These are phyloP conservation scores for Epichloe glyceriae DNA, from an alignment of 2,329 filamentous ascomycete genomes.

Conservation along the genomic window DNA sequence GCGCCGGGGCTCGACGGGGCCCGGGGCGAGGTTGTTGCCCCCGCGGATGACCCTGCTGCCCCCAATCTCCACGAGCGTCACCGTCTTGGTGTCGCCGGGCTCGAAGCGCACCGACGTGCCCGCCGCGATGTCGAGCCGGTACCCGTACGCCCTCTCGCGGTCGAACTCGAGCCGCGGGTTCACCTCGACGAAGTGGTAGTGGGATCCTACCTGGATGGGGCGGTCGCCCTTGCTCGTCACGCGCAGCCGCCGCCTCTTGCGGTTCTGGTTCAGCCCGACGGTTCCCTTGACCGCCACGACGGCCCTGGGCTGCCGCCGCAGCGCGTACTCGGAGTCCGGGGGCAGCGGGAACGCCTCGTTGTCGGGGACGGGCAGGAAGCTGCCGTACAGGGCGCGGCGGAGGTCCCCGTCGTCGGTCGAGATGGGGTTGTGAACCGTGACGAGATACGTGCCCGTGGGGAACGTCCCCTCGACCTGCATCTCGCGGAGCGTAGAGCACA, in stretches of 20 bases:
- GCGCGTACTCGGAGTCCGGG: slow-evolving; percentile 51
- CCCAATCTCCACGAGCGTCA: slow-evolving; percentile 78
- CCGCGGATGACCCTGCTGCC: slow-evolving; percentile 70
- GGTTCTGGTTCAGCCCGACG: slow-evolving; percentile 59
- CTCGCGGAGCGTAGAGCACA: slow-evolving; percentile 65
- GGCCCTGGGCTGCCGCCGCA: slow-evolving; percentile 62
- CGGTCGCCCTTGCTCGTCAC: slow-evolving; percentile 82
- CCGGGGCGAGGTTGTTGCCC: slow-evolving; percentile 68
- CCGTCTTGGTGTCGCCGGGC: slow-evolving; percentile 82
- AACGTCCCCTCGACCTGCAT: slow-evolving; percentile 95
- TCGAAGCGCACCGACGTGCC: slow-evolving; percentile 91
- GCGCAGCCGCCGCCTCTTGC: slow-evolving; percentile 58
- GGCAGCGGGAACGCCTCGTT: slow-evolving; percentile 54
- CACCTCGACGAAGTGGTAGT: slow-evolving; percentile 94
- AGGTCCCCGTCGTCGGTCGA: slow-evolving; percentile 76
- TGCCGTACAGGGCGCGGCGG: slow-evolving; percentile 77
- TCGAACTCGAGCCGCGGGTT: slow-evolving; percentile 87
- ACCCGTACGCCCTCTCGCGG: slow-evolving; percentile 69
- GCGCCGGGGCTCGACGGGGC: slow-evolving; percentile 51
- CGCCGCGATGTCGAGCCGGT: slow-evolving; percentile 75
- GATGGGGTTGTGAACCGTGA: slow-evolving; percentile 87
- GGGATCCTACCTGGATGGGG: slow-evolving; percentile 84
- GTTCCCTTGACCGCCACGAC: slow-evolving; percentile 57
- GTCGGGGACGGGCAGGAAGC: slow-evolving; percentile 71
- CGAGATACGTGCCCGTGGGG: slow-evolving; percentile 77